A percentile compares a stretch with the other conserved stretches of the same genome.
phyloP scores from a whole-genome alignment of 208 protist genomes.

The Willaertia magna region DNA sequence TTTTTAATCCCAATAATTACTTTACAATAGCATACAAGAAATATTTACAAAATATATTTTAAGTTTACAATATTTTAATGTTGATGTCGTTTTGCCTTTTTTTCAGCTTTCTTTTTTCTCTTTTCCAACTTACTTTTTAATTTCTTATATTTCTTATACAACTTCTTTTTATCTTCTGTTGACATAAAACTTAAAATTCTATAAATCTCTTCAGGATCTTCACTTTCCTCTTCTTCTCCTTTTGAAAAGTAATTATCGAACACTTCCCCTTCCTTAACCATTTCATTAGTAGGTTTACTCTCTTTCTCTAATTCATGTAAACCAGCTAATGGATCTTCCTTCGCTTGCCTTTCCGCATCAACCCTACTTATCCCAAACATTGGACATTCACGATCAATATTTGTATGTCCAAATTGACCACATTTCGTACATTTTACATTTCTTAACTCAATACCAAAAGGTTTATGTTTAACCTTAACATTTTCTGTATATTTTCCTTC shows the following conservation, averaged over 20 bases:
- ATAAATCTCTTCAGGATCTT: background rate
- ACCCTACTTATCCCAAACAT: background rate
- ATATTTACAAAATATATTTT: too few species aligned
- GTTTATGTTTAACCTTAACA: constrained; percentile 14
- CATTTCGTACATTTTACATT: constrained; percentile 20
- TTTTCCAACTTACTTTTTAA: background rate
- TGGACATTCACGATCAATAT: constrained; percentile 18
- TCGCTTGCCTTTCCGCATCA: background rate
- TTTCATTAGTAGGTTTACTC: background rate
- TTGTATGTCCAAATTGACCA: constrained; percentile 11
- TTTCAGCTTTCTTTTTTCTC: background rate
- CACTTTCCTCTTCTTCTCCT: background rate
- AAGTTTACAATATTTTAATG: too few species aligned
- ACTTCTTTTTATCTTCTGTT: background rate
- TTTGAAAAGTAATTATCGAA: background rate
- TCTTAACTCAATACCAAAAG: constrained; percentile 17
- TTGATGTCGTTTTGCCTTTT: too few species aligned
- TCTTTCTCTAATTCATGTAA: background rate
- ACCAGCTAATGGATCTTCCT: background rate
- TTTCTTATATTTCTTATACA: background rate
- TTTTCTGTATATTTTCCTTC: background rate
- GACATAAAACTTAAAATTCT: background rate
- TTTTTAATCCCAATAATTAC: too few species aligned
- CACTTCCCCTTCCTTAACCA: too few species aligned
- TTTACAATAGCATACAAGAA: too few species aligned